phyloP scores from a whole-genome alignment of 805 yeast genomes.

The Zygosaccharomyces kombuchaensis region DNA sequence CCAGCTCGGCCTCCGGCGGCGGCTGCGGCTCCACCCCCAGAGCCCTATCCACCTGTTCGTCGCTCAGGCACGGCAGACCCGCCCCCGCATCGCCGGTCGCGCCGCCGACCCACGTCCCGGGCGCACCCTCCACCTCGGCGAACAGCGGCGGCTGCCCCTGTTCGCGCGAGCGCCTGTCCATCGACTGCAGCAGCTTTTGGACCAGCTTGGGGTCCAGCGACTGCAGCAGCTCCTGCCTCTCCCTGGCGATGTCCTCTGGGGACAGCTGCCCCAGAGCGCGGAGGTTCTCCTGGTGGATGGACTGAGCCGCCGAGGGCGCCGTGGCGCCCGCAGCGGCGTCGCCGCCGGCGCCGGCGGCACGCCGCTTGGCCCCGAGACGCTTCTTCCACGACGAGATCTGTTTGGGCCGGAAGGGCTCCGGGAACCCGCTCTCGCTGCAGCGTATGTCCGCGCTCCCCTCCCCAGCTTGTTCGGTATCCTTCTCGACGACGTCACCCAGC shows the following conservation, averaged over 20 bases:
- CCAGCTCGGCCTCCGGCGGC: not conserved
- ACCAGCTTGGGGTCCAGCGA: constrained; percentile 66
- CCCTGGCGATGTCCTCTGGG: constrained; percentile 57
- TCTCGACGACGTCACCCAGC: constrained; percentile 70
- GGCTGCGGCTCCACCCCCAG: constrained; percentile 18
- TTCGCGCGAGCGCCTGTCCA: constrained; percentile 44
- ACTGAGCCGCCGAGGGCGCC: constrained; percentile 56
- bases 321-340: not conserved
- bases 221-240: constrained; percentile 62
- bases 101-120: constrained; percentile 38
- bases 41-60: constrained; percentile 30
- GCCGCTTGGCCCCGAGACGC: constrained; percentile 37
- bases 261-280: constrained; percentile 58
- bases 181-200: constrained; percentile 41
- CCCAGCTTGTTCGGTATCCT: constrained; percentile 41
- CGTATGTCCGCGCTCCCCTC: constrained; percentile 1
- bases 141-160: constrained; percentile 41
- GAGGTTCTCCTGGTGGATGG: constrained; percentile 73
- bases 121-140: constrained; percentile 36
- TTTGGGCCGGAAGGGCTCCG: constrained; percentile 32
- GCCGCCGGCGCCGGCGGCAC: constrained; percentile 2
- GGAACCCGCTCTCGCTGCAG: constrained; percentile 27
- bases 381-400: constrained; percentile 50
- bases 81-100: constrained; percentile 17
- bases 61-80: constrained; percentile 26